Base-by-base conservation (phyloP, 2,329 filamentous ascomycete genomes). In the Nothophoma quercina region DNA sequence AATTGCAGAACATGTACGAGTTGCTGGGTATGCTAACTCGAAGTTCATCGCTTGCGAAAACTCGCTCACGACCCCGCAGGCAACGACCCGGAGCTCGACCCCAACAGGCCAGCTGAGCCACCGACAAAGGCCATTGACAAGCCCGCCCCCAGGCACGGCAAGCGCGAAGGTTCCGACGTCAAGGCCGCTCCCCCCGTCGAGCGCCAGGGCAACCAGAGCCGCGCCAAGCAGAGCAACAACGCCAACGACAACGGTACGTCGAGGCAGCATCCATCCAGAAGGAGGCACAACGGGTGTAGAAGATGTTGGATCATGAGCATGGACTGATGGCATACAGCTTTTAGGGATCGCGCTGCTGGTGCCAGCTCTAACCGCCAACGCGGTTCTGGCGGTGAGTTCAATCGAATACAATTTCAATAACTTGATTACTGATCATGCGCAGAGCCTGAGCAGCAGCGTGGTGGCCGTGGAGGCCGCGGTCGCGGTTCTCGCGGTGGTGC, bases 71-170 rank as follows among this genome's bases (percentile, higher is more conserved):
- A 67, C 63, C 63, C 58, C 60, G 64, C 75, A 88, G 86, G 86
- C 77, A 88, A 88, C 78, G 85, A 88, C 75, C 84, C 83, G 66
- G 86, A 88, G 75, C 82, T 85, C 74, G 85, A 87, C 77, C 84
- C 85, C 76, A 91, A 93, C 80, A 87, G 87, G 79, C 83, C 84
- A 65, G 86, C 88, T 71, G 82, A 86, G 70, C 88, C 88, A 75
- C 93, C 92, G 71, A 87, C 90, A 71, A 95, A 91, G 86, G 89
- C 90, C 76, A 85, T 95, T 75, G 91, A 96, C 78, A 96, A 95
- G 87, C 85, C 87, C 64, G 79, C 83, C 65, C 81, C 86, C 72
- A 88, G 91, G 77, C 84, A 85, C 75, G 85, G 85, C 77, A 97
- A 97, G 88, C 91, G 91, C 82, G 93, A 93, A 81, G 88, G 85